These are phyloP conservation scores for Solanum ossicruentum DNA, from an alignment of 257 asterid genomes.

Conservation along the genomic window DNA sequence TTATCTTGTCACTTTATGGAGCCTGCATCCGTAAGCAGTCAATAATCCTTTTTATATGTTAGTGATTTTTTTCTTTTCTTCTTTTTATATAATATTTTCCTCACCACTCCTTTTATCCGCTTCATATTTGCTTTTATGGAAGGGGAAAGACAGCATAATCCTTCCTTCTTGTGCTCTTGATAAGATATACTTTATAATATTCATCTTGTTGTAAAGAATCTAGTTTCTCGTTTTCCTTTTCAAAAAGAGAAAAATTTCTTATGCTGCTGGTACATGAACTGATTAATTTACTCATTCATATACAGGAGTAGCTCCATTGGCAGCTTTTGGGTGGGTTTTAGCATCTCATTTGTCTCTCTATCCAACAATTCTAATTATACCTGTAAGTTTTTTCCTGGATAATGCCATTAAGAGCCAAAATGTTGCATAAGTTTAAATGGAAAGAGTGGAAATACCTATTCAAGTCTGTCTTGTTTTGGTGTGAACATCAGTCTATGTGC, in stretches of 20 bases:
- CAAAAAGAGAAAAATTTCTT: neutral
- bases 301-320: conserved; percentile 69
- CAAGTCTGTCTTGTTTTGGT: neutral
- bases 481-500: neutral
- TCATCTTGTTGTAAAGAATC: neutral
- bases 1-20: conserved; percentile 70
- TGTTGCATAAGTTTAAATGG: neutral
- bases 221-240: neutral
- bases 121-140: neutral
- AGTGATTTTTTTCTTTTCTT: neutral
- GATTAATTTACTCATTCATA: conserved; percentile 5
- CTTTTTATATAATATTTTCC: neutral
- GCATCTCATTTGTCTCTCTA: conserved; percentile 91
- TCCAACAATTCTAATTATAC: conserved; percentile 61
- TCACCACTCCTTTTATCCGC: neutral
- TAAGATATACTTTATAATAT: neutral
- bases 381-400: conserved; percentile 40
- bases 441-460: neutral
- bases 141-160: neutral
- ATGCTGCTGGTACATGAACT: neutral
- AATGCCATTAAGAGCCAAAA: neutral
- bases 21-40: conserved; percentile 67
- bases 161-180: neutral
- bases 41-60: conserved; percentile 2
- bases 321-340: conserved; percentile 94